Base-by-base conservation (phyloP, 2,329 filamentous ascomycete genomes). In the Beauveria bassiana region DNA sequence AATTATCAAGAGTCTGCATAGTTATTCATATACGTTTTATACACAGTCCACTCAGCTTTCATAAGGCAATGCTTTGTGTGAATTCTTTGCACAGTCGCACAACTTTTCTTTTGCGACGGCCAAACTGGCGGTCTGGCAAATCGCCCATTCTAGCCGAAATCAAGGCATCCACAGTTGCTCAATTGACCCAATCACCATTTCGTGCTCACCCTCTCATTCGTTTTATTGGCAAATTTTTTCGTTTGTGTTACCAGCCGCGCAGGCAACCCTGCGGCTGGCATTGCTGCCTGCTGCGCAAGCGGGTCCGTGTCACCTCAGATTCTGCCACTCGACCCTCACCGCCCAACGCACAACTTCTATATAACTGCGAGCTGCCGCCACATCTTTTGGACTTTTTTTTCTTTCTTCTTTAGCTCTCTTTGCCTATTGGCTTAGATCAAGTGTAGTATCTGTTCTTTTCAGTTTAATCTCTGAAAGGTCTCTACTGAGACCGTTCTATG, bases 401-500 rank as follows among this genome's bases (percentile, higher is more conserved):
- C 68, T 68, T 73, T 73, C 68, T 65, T 73, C 73, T 65, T 72
- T 70, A 76, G 74, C 74, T 76, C 74, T 76, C 74, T 76, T 76
- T 76, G 74, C 73, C 79, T 79, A 81, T 81, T 85, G 82, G 85
- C 85, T 90, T 89, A 91, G 88, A 91, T 91, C 88, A 91, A 90
- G 87, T 91, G 87, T 91, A 91, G 88, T 91, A 91, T 90, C 88
- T 91, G 88, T 92, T 93, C 89, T 92, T 91, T 89, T 91, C 87
- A 93, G 89, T 91, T 92, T 93, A 92, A 92, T 91, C 87, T 89
- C 89, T 93, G 88, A 88, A 90, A 91, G 83, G 82, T 81, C 80
- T 81, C 86, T 84, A 89, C 79, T 81, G 85, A 80, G 79, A 79
- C 80, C 81, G 84, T 83, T 82, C 81, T 80, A 22, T 85, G 87